These are phyloP conservation scores for Bipolaris sorokiniana DNA, from an alignment of 2,329 filamentous ascomycete species.

Conservation along the genomic window DNA sequence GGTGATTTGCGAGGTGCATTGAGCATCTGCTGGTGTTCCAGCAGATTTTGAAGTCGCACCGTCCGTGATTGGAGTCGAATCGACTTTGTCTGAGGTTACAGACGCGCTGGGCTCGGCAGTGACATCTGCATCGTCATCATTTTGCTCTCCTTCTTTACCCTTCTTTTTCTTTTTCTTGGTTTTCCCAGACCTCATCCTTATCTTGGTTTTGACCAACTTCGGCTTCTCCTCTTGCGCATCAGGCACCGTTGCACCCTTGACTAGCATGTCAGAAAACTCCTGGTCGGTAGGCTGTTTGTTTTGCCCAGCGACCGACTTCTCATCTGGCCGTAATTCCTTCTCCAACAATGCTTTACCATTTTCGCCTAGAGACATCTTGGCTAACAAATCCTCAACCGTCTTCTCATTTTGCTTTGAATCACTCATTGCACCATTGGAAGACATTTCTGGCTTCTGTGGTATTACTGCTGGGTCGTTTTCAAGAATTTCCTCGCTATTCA, in stretches of 20 bases:
- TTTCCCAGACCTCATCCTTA: conserved; percentile 44
- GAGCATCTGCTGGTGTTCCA: conserved; percentile 4
- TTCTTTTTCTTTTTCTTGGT: conserved; percentile 34
- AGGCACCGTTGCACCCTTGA: conserved; percentile 30
- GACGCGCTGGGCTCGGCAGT: conserved; percentile 17
- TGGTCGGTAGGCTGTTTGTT: conserved; percentile 31
- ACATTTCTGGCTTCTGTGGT: conserved; percentile 12
- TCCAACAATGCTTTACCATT: conserved; percentile 9
- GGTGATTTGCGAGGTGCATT: conserved; percentile 21
- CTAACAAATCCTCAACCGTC: conserved; percentile 32
- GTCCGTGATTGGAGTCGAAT: conserved; percentile 8
- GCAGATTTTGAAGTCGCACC: background rate
- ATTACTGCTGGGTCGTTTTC: conserved; percentile 34
- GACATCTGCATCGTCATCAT: conserved; percentile 18
- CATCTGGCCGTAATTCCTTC: conserved; percentile 11
- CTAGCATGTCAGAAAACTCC: conserved; percentile 38
- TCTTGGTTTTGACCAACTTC: conserved; percentile 44
- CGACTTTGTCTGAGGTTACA: conserved; percentile 10
- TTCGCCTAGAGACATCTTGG: conserved; percentile 30
- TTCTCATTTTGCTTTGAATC: conserved; percentile 21
- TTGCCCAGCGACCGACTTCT: background rate
- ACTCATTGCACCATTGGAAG: conserved; percentile 14
- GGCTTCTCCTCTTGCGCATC: conserved; percentile 20
- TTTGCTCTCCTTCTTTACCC: conserved; percentile 24
- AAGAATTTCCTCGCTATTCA: conserved; percentile 66